Evolutionary conservation across 345 rosid species (phyloP).

Genomic region (Eucalyptus pumila): DNA sequence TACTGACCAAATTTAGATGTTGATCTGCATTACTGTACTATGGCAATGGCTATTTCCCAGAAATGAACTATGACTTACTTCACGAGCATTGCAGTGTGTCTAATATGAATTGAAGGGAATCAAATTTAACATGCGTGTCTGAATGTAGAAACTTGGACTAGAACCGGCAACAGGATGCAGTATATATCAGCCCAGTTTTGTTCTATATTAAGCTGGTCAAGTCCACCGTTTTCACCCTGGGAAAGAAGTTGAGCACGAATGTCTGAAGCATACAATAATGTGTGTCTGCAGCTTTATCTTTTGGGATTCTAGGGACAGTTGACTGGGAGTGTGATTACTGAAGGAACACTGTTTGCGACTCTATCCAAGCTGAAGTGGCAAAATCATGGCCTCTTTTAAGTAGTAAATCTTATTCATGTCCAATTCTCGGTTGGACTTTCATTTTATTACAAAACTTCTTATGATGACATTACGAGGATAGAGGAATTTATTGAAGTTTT

Average conservation of each 20-base stretch:
- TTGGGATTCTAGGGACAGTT: not conserved
- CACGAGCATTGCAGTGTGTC: not conserved
- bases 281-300: not conserved
- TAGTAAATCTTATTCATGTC: not conserved
- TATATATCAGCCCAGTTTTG: not conserved
- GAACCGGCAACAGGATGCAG: not conserved
- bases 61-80: not conserved
- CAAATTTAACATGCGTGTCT: not conserved
- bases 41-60: not conserved
- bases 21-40: not conserved
- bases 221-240: not conserved
- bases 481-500: not conserved
- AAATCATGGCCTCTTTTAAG: not conserved
- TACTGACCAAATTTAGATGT: not conserved
- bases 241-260: not conserved
- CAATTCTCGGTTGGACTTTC: not conserved
- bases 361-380: not conserved
- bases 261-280: not conserved
- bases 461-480: not conserved
- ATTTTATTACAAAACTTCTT: not conserved
- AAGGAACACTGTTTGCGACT: not conserved
- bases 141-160: not conserved
- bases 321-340: not conserved
- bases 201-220: not conserved
- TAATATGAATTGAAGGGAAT: not conserved